Base-by-base conservation (phyloP, 352 stramenopile genomes). In the Pythium angustatum region DNA sequence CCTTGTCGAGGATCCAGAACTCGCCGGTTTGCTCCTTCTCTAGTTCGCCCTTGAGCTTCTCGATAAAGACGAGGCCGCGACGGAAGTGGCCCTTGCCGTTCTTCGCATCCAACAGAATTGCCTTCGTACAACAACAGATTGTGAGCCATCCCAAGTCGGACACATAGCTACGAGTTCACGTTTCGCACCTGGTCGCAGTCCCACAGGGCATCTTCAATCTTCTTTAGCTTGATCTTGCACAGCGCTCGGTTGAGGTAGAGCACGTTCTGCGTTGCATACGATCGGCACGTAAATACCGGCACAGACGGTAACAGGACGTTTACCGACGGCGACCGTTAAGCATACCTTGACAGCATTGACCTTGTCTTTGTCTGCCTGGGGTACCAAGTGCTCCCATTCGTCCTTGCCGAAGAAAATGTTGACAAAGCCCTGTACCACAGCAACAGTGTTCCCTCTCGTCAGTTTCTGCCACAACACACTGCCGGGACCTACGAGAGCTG, bases 1-100 rank as follows among this genome's bases (percentile, higher is more conserved):
- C 86, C 56, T 93, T 93, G 61, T 95, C 86, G 28, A 95, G 73
- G 51, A 95, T 91, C 86, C 86, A 95, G 34, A 95, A 95, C 53
- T 95, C 81, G 59, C 81, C 80, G 26, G 79, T 79, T 53, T 84
- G 75, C 60, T 95, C 86, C 44, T 95, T 95, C 24, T 85, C 83
- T 0, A 95, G 63, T 63, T 95, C 86, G 14, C 65, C 66, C 54
- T 91, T 91, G 38, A 95, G 70, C 55, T 95, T 95, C 57, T 92
- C 84, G 17, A 80, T 87, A 56, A 80, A 95, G 17, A 93, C 86
- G 15, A 95, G 71, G 9, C 75, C 80, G 22, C 84, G 84, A 47
- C 86, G 86, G 65, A 93, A 95, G 60, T 95, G 83, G 34, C 79
- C 84, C 54, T 95, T 95, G 47, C 75, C 78, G 44, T 76, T 88